A percentile compares a stretch with the other conserved stretches of the same genome.
Conservation (phyloP, 2,329 filamentous ascomycete genomes). For the Clarireedia hainanense region DNA sequence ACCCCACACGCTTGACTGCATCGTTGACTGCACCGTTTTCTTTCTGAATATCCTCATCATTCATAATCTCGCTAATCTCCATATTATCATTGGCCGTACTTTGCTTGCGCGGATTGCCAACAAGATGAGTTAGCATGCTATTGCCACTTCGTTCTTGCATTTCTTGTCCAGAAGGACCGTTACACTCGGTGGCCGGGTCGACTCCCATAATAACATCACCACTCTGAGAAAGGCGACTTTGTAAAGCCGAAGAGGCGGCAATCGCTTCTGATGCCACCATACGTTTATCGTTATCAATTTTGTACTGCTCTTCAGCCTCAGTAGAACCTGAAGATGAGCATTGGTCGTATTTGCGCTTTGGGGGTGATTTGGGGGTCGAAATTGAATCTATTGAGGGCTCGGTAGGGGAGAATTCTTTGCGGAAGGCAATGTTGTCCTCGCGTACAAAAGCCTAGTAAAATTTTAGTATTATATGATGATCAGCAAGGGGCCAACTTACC, state of each 20-base stretch:
- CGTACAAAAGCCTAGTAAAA: slow-evolving; percentile 38
- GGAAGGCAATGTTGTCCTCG: slow-evolving; percentile 45
- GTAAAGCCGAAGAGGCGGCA: background rate
- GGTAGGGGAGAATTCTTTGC: slow-evolving; percentile 35
- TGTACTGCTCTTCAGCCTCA: slow-evolving; percentile 1
- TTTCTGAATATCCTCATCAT: slow-evolving; percentile 17
- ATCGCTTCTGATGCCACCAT: background rate
- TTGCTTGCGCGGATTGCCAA: slow-evolving; percentile 5
- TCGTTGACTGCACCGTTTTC: slow-evolving; percentile 22
- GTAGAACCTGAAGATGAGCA: slow-evolving; percentile 10
- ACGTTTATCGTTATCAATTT: background rate
- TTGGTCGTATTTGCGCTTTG: slow-evolving; percentile 24
- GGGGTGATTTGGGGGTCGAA: slow-evolving; percentile 12
- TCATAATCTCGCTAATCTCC: slow-evolving; percentile 25
- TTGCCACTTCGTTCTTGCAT: slow-evolving; percentile 26
- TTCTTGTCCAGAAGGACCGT: slow-evolving; percentile 12
- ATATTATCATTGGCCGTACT: slow-evolving; percentile 27
- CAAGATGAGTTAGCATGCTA: slow-evolving; percentile 15
- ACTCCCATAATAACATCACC: slow-evolving; percentile 17
- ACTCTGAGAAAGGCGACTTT: background rate
- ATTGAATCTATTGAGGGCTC: slow-evolving; percentile 8
- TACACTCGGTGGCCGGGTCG: slow-evolving; percentile 14
- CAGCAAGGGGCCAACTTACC: slow-evolving; percentile 22
- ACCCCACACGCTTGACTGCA: slow-evolving; percentile 22
- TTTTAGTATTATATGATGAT: slow-evolving; percentile 7